Conservation (phyloP, 2,329 filamentous ascomycete genomes). For the Bipolaris bicolor region DNA sequence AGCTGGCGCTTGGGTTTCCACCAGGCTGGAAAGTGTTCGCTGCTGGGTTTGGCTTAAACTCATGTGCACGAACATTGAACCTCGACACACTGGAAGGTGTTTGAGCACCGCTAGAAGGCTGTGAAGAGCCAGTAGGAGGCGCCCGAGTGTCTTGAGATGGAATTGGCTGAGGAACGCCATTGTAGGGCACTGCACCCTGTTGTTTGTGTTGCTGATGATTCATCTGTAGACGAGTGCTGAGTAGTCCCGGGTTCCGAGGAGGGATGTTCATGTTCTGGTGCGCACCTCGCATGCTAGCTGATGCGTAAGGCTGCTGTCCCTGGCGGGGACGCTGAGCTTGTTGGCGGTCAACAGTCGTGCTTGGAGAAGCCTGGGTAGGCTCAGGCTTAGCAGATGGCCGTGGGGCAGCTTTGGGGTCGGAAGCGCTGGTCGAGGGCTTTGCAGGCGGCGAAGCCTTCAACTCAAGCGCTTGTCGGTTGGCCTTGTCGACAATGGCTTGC, state of each 20-base stretch:
- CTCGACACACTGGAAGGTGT: slow-evolving; percentile 62
- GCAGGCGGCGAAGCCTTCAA: slow-evolving; percentile 43
- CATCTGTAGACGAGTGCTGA: slow-evolving; percentile 59
- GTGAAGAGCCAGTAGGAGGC: slow-evolving; percentile 74
- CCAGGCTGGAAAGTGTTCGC: slow-evolving; percentile 82
- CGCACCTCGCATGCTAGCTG: slow-evolving; percentile 52
- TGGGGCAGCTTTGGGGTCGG: slow-evolving; percentile 40
- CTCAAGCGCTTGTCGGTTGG: slow-evolving; percentile 74
- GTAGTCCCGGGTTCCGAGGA: slow-evolving; percentile 52
- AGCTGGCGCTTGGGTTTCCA: slow-evolving; percentile 64
- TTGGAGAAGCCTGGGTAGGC: slow-evolving; percentile 38
- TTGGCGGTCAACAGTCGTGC: slow-evolving; percentile 52
- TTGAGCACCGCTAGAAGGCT: slow-evolving; percentile 56
- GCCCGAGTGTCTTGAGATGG: slow-evolving; percentile 70
- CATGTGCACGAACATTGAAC: slow-evolving; percentile 68
- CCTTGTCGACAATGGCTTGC: slow-evolving; percentile 88
- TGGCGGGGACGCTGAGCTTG: slow-evolving; percentile 54
- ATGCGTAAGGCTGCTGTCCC: slow-evolving; percentile 48
- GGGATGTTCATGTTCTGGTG: slow-evolving; percentile 51
- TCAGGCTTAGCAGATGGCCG: slow-evolving; percentile 47
- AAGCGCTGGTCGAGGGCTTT: slow-evolving; percentile 51
- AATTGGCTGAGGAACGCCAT: slow-evolving; percentile 61
- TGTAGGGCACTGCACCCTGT: slow-evolving; percentile 48
- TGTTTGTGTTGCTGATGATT: slow-evolving; percentile 60
- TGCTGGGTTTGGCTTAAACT: slow-evolving; percentile 85